These are phyloP conservation scores for Collariella sp. DNA, from an alignment of 495 filamentous ascomycete genomes.

Conservation along the genomic window DNA sequence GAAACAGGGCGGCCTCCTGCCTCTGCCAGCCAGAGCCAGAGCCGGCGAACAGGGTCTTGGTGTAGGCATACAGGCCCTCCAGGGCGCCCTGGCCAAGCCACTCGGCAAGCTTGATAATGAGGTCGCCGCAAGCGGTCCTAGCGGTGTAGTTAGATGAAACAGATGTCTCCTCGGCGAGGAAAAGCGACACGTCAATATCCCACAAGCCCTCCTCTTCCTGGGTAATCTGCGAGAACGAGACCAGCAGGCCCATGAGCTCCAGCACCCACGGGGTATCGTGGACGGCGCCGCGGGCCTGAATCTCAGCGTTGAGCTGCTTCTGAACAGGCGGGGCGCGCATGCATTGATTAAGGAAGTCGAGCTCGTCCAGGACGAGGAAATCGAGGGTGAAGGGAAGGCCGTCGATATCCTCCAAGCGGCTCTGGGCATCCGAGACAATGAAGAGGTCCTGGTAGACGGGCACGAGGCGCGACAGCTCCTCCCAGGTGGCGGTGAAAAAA, in stretches of 20 bases:
- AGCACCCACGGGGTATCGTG: slow-evolving; percentile 63
- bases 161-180: slow-evolving; percentile 87
- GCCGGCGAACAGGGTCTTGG: slow-evolving; percentile 56
- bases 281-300: slow-evolving; percentile 48
- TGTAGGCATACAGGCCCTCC: slow-evolving; percentile 65
- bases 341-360: slow-evolving; percentile 86
- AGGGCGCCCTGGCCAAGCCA: slow-evolving; percentile 65
- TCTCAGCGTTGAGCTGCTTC: slow-evolving; percentile 68
- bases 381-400: slow-evolving; percentile 92
- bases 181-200: slow-evolving; percentile 93
- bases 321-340: slow-evolving; percentile 76
- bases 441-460: slow-evolving; percentile 69
- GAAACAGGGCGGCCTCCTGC: slow-evolving; percentile 72
- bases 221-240: slow-evolving; percentile 83
- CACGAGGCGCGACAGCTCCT: slow-evolving; percentile 66
- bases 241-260: slow-evolving; percentile 73
- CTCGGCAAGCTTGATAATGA: slow-evolving; percentile 87
- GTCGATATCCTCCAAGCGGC: slow-evolving; percentile 82
- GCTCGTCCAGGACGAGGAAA: slow-evolving; percentile 81
- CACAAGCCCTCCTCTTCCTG: slow-evolving; percentile 88
- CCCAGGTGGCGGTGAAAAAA: slow-evolving; percentile 92
- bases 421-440: slow-evolving; percentile 74
- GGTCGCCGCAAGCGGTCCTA: slow-evolving; percentile 79
- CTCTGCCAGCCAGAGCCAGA: slow-evolving; percentile 45
- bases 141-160: slow-evolving; percentile 96